Evolutionary conservation across 2,329 filamentous ascomycete genomes (phyloP), one percentile per base, ranked within the genome.

Genomic region (Xylariales sp.): DNA sequence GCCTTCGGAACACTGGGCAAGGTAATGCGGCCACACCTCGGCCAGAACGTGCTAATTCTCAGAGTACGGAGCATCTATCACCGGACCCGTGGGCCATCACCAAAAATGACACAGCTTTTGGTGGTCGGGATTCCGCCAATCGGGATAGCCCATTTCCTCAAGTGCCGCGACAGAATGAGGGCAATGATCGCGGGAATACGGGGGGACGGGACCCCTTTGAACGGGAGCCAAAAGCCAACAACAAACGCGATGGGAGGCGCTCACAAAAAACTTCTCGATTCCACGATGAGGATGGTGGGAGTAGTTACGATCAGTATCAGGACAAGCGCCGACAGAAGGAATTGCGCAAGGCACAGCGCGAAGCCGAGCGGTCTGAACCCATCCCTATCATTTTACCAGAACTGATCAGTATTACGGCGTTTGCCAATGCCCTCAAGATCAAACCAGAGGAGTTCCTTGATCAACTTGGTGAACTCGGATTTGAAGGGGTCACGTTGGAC

Each of bases 401-500:
- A 76, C 97, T 93, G 74, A 97, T 99, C 79, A 96, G 89, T 74
- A 90, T 97, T n/a, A 86, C 88, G 9, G 93, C 94, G 71, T 82
- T 99, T 48, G 93, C 94, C 3, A 85, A 89, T 68, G 88, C 92
- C 3, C 83, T 98, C 28, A 90, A 90, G 69, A 85, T 97, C 36
- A 88, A 89, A 48, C 84, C 89, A 0, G 86, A 91, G 14, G 81
- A 89, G 3, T 97, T 99, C 74, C 82, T 97, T 12, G 74, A 77
- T 16, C 93, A 94, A 75, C 85, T 99, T 79, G 87, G 90, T 76
- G 88, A 96, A 60, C 89, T 98, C 76, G 97, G 96, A 0, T 99
- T 97, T 72, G 93, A 97, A 74, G 91, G 94, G 58, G 88, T 95
- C 16, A 89, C 89, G 14, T 87, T 90, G 59, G 93, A 95, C 74